These are phyloP conservation scores for Marasmius oreades DNA, from an alignment of 1,284 basidiomycete genomes.

Conservation along the genomic window DNA sequence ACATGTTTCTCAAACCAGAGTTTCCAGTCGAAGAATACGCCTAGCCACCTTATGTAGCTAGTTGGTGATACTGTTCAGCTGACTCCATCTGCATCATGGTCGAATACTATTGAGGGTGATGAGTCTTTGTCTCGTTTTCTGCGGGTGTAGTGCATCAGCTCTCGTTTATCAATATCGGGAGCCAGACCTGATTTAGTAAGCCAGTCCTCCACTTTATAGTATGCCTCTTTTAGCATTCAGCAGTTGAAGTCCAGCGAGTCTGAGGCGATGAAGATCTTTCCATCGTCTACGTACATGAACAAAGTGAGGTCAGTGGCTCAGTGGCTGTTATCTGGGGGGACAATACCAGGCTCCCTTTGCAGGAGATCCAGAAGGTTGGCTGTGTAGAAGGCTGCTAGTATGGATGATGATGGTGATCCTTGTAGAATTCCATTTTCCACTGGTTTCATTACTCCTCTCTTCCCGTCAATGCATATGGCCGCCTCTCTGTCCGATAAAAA, in stretches of 20 bases:
- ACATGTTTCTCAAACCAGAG: constrained; percentile 6
- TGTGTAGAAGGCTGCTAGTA: constrained; percentile 21
- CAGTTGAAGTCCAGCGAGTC: constrained; percentile 16
- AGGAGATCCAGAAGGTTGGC: constrained; percentile 18
- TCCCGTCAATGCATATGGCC: constrained; percentile 23
- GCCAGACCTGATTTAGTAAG: neutral
- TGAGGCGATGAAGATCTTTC: constrained; percentile 17
- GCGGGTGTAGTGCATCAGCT: too few relatives aligned
- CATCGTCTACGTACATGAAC: constrained; percentile 19
- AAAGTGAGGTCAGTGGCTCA: constrained; percentile 5
- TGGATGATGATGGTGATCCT: constrained; percentile 22
- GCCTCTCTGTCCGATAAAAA: constrained; percentile 20
- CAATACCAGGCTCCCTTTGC: neutral
- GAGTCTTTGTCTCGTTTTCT: too few relatives aligned
- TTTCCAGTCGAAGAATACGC: constrained; percentile 1
- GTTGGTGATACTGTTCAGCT: too few relatives aligned
- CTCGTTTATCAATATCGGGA: constrained; percentile 4
- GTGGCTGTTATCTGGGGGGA: neutral
- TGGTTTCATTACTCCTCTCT: constrained; percentile 16
- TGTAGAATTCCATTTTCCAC: constrained; percentile 24
- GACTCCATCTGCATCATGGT: too few relatives aligned
- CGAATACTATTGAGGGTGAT: too few relatives aligned
- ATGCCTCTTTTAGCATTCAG: constrained; percentile 13
- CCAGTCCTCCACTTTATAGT: neutral
- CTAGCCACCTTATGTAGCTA: too few relatives aligned